Conservation (phyloP, 768 basidiomycete genomes). For the Suillus clintonianus region DNA sequence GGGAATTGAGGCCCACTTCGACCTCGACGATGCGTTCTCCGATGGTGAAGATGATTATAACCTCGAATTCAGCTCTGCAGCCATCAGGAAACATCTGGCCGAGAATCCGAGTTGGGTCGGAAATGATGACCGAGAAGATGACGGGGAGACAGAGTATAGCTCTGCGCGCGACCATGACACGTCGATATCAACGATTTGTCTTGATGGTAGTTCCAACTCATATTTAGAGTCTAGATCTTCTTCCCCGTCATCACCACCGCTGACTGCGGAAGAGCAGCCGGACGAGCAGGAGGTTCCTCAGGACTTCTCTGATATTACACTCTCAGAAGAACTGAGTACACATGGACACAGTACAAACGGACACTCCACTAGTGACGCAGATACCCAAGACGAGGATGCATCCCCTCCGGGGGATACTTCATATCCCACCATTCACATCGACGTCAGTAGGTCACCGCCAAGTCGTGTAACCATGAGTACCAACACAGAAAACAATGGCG, state of each 20-base stretch:
- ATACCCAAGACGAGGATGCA: conserved; percentile 4
- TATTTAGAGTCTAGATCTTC: conserved; percentile 20
- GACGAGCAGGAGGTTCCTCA: conserved; percentile 12
- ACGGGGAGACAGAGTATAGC: conserved; percentile 32
- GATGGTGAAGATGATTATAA: conserved; percentile 53
- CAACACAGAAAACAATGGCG: not conserved
- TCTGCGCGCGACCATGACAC: conserved; percentile 38
- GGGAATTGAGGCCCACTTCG: conserved; percentile 27
- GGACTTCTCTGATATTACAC: conserved; percentile 24
- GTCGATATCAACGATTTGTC: conserved; percentile 62
- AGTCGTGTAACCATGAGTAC: conserved; percentile 28
- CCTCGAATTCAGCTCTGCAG: conserved; percentile 58
- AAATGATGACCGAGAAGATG: conserved; percentile 33
- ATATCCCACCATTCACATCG: conserved; percentile 47
- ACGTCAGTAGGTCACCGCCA: conserved; percentile 38
- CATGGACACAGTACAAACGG: not conserved
- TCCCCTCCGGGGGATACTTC: conserved; percentile 12
- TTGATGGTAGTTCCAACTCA: conserved; percentile 39
- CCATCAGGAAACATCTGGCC: conserved; percentile 64
- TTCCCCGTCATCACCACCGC: conserved; percentile 20
- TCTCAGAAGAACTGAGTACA: conserved; percentile 18
- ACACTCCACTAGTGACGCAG: not conserved
- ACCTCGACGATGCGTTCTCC: conserved; percentile 71
- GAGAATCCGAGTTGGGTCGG: conserved; percentile 42
- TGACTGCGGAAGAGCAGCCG: not conserved